Conservation (phyloP, 2,329 filamentous ascomycete genomes). For the Monosporascus ibericus region DNA sequence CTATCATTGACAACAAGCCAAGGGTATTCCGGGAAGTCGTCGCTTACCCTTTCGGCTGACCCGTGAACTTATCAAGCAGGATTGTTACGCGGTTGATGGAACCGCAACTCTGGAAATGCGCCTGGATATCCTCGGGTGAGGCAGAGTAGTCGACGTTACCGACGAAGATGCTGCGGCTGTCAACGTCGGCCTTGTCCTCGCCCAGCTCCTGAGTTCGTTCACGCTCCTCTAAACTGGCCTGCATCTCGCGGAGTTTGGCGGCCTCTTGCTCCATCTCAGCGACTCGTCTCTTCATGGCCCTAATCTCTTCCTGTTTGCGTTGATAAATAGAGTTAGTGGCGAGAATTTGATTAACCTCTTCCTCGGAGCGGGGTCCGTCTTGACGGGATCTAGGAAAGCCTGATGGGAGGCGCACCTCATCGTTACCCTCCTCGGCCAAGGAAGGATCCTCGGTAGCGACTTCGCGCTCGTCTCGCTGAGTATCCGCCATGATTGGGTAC, state of each 20-base stretch:
- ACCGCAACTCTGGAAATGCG: slow-evolving; percentile 94
- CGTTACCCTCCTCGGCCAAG: slow-evolving; percentile 38
- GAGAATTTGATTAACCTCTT: slow-evolving; percentile 8
- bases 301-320: slow-evolving; percentile 63
- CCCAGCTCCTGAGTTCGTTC: slow-evolving; percentile 75
- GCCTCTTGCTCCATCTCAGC: slow-evolving; percentile 90
- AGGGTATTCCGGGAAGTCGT: background rate
- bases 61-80: slow-evolving; percentile 94
- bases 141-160: slow-evolving; percentile 98
- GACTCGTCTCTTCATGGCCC: slow-evolving; percentile 79
- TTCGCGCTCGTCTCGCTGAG: slow-evolving; percentile 19
- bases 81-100: slow-evolving; percentile 98
- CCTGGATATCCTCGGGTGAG: slow-evolving; percentile 95
- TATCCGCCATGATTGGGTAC: slow-evolving; percentile 19
- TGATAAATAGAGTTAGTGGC: slow-evolving; percentile 16
- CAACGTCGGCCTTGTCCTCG: slow-evolving; percentile 93
- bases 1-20: too few species aligned
- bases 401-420: slow-evolving; percentile 35
- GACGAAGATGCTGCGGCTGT: slow-evolving; percentile 93
- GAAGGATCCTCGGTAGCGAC: slow-evolving; percentile 23
- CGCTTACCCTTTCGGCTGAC: slow-evolving; percentile 94
- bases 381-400: slow-evolving; percentile 7
- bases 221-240: slow-evolving; percentile 78
- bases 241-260: slow-evolving; percentile 81
- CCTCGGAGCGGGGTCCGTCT: slow-evolving; percentile 2